phyloP scores from a whole-genome alignment of 2,329 filamentous ascomycete genomes.

The Calonectria naviculata region DNA sequence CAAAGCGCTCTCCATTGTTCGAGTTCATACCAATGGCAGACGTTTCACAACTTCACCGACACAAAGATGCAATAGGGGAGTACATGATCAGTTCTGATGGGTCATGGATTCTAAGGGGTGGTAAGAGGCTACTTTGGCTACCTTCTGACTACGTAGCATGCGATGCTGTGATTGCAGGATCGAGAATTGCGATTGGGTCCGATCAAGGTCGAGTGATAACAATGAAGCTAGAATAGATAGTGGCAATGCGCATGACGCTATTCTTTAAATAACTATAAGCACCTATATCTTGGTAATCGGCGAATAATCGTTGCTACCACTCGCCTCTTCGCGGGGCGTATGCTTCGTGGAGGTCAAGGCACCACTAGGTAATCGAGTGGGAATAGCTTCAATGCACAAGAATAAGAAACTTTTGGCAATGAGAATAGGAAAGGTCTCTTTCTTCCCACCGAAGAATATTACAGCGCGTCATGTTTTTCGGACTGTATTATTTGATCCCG shows the following conservation, averaged over 20 bases:
- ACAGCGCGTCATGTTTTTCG: too few relatives aligned
- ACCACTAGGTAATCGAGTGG: too few relatives aligned
- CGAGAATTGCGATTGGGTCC: background rate
- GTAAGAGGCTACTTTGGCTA: background rate
- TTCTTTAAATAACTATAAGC: too few relatives aligned
- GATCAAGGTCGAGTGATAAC: background rate
- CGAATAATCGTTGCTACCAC: too few relatives aligned
- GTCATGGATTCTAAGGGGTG: background rate
- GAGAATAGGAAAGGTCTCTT: too few relatives aligned
- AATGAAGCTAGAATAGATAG: background rate
- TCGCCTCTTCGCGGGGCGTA: too few relatives aligned
- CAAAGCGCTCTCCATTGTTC: background rate
- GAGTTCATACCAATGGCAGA: background rate
- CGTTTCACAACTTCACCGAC: background rate
- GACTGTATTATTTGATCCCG: too few relatives aligned
- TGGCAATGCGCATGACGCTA: background rate
- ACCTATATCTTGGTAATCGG: too few relatives aligned
- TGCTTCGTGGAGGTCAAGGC: too few relatives aligned
- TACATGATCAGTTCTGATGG: background rate
- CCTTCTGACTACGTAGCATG: background rate
- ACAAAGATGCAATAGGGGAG: background rate
- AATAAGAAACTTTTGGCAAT: too few relatives aligned
- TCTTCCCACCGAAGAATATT: too few relatives aligned
- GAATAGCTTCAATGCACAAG: too few relatives aligned
- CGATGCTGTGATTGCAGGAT: background rate